These are phyloP conservation scores for Colletotrichum sp. DNA, from an alignment of 2,329 filamentous ascomycete species.

Conservation along the genomic window DNA sequence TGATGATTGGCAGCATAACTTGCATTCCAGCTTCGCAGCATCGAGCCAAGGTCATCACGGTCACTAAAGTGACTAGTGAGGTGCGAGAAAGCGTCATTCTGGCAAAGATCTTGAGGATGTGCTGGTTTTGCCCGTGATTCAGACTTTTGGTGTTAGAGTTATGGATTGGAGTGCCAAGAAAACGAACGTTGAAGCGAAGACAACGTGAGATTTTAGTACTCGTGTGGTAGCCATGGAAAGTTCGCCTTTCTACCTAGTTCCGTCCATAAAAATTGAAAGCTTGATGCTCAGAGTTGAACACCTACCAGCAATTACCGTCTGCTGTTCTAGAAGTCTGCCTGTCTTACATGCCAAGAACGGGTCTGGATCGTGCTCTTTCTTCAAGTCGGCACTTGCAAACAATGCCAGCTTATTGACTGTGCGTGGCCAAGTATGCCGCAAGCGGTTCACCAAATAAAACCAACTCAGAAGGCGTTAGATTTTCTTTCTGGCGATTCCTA, in stretches of 20 bases:
- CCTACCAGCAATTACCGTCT: neutral
- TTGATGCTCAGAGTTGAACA: neutral
- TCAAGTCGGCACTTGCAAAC: neutral
- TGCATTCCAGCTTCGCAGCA: neutral
- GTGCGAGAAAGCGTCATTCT: neutral
- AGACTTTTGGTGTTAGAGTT: neutral
- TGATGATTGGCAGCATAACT: neutral
- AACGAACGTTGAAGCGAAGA: neutral
- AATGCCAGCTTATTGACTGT: neutral
- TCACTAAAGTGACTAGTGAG: neutral
- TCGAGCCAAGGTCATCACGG: neutral
- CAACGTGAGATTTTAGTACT: neutral
- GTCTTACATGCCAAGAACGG: neutral
- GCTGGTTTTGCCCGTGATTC: neutral
- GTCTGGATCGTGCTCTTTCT: neutral
- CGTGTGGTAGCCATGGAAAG: neutral
- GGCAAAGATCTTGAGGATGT: neutral
- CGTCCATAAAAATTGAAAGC: neutral
- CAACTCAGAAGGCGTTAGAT: neutral
- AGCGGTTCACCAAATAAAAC: neutral
- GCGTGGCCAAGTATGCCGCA: neutral
- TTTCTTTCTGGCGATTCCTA: neutral
- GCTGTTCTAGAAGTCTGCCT: neutral
- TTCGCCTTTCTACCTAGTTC: neutral
- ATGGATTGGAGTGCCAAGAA: neutral